These are phyloP conservation scores for Caulochytrium protostelioides DNA, from an alignment of 371 early-diverging fungal genomes.

Conservation along the genomic window DNA sequence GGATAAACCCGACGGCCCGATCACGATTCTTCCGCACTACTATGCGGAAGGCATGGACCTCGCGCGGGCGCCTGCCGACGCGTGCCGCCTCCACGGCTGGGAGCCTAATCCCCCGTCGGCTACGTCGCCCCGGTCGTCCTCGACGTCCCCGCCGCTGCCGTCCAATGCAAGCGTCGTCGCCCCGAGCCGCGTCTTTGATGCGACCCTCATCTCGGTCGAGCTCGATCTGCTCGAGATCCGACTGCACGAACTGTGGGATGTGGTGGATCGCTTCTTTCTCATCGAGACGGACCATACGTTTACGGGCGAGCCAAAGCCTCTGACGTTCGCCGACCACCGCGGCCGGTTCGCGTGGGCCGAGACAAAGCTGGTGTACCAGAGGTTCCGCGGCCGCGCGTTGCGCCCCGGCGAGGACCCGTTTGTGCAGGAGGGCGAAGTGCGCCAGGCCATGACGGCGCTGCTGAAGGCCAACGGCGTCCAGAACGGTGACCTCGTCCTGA, in stretches of 20 bases:
- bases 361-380: slow-evolving; percentile 22
- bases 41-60: slow-evolving; percentile 15
- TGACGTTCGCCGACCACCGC: slow-evolving; percentile 14
- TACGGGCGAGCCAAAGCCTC: slow-evolving; percentile 12
- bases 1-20: slow-evolving; percentile 6
- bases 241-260: slow-evolving; percentile 8
- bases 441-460: slow-evolving; percentile 16
- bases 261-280: slow-evolving; percentile 15
- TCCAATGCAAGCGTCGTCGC: background rate
- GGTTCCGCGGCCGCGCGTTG: slow-evolving; percentile 8
- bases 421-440: slow-evolving; percentile 19
- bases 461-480: slow-evolving; percentile 9
- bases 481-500: slow-evolving; percentile 9
- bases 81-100: background rate
- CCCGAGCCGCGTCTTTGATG: slow-evolving; percentile 8
- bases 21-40: slow-evolving; percentile 17
- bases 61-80: background rate
- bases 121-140: background rate
- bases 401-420: slow-evolving; percentile 19
- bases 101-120: background rate
- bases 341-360: slow-evolving; percentile 25
- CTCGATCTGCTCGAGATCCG: slow-evolving; percentile 21
- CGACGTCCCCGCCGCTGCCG: slow-evolving; percentile 6
- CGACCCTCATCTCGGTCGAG: slow-evolving; percentile 14
- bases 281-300: slow-evolving; percentile 8